Percentiles rank a stretch among this genome's conserved stretches.
phyloP scores from a whole-genome alignment of 2,329 filamentous ascomycete genomes.

The Neofusicoccum parvum region DNA sequence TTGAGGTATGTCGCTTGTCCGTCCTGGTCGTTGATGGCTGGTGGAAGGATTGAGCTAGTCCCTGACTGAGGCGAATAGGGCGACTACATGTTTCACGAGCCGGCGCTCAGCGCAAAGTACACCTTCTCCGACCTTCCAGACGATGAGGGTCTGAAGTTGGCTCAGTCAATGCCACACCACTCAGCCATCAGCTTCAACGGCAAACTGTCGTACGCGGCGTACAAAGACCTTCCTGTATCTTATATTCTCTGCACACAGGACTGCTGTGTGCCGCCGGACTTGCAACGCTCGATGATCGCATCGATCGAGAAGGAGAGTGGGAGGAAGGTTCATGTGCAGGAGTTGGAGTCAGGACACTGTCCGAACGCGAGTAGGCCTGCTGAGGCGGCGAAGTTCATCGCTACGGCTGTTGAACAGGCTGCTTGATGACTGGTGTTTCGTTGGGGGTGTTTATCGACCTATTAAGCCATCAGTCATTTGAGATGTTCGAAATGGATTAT shows the following conservation, averaged over 20 bases:
- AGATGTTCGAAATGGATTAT: too few species aligned
- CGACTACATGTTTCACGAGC: slow-evolving; percentile 20
- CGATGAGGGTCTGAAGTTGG: slow-evolving; percentile 25
- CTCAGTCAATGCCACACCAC: slow-evolving; percentile 32
- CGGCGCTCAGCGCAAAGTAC: slow-evolving; percentile 12
- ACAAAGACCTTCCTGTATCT: slow-evolving; percentile 44
- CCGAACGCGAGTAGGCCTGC: slow-evolving; percentile 32
- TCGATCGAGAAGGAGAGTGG: slow-evolving; percentile 40
- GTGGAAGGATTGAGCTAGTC: too few species aligned
- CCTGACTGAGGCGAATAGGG: background rate
- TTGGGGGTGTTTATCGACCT: too few species aligned
- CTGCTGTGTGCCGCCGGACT: slow-evolving; percentile 31
- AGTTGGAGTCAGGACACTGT: slow-evolving; percentile 39
- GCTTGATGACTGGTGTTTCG: too few species aligned
- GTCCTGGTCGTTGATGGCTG: too few species aligned
- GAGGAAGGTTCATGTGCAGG: slow-evolving; percentile 43
- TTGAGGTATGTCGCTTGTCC: background rate
- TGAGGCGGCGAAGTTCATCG: slow-evolving; percentile 32
- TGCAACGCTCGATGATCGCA: slow-evolving; percentile 39
- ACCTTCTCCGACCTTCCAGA: slow-evolving; percentile 28
- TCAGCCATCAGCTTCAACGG: slow-evolving; percentile 38
- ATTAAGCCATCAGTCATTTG: too few species aligned
- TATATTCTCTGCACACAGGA: slow-evolving; percentile 46
- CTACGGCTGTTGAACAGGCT: background rate
- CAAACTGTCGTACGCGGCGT: slow-evolving; percentile 43